Conservation (phyloP, 306 rosid genomes). For the Senna tora region DNA sequence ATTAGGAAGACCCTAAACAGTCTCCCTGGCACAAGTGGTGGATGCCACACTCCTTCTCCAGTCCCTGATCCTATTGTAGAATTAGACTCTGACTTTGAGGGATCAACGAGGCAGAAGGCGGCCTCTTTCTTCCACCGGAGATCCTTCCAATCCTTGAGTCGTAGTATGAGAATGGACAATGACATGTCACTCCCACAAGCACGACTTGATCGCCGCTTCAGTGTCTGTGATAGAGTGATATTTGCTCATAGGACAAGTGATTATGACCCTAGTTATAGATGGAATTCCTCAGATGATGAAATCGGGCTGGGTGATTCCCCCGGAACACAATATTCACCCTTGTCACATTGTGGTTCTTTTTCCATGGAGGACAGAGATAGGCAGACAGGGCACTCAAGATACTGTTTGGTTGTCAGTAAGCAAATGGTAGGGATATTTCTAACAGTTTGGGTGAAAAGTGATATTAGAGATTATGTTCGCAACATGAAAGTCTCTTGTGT, state of each 20-base stretch:
- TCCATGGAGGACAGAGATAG: conserved; percentile 81
- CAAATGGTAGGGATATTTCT: conserved; percentile 98
- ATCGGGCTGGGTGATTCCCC: conserved; percentile 78
- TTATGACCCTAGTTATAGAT: conserved; percentile 73
- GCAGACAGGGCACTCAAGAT: conserved; percentile 72
- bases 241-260: conserved; percentile 76
- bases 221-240: conserved; percentile 84
- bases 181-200: conserved; percentile 73
- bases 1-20: conserved; percentile 85
- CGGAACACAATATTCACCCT: conserved; percentile 64
- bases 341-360: conserved; percentile 56
- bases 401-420: conserved; percentile 92
- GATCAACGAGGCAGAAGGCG: conserved; percentile 77
- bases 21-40: conserved; percentile 84
- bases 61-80: conserved; percentile 87
- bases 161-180: conserved; percentile 91
- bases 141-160: conserved; percentile 94
- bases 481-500: conserved; percentile 94
- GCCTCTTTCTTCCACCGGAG: conserved; percentile 86
- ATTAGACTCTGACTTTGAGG: conserved; percentile 87
- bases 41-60: conserved; percentile 81
- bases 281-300: conserved; percentile 94
- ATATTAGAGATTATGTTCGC: conserved; percentile 74
- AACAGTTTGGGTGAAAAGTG: conserved; percentile 87
- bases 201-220: conserved; percentile 78